Evolutionary conservation across 2,329 filamentous ascomycete species (phyloP).

Genomic region (Phaeophleospora eucalypticola): DNA sequence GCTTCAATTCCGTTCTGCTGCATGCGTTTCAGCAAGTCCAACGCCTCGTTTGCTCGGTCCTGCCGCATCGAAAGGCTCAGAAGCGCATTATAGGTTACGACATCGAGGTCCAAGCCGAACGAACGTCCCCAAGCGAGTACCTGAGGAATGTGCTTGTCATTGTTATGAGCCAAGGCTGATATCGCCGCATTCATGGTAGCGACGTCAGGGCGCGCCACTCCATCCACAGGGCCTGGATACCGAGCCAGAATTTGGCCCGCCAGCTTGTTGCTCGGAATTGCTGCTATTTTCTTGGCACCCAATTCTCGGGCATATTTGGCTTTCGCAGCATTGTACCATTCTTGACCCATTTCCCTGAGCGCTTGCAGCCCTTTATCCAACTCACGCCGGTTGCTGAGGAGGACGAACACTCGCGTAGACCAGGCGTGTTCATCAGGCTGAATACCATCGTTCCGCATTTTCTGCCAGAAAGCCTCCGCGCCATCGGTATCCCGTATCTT

Average conservation of each 20-base stretch:
- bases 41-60: conserved; percentile 25
- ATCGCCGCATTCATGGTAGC: conserved; percentile 67
- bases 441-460: conserved; percentile 55
- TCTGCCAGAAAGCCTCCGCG: conserved; percentile 64
- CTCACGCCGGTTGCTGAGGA: conserved; percentile 50
- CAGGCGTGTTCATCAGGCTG: conserved; percentile 63
- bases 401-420: conserved; percentile 64
- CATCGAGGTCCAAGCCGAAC: conserved; percentile 33
- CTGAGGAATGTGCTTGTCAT: conserved; percentile 49
- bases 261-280: conserved; percentile 12
- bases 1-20: conserved; percentile 43
- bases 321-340: conserved; percentile 50
- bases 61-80: conserved; percentile 31
- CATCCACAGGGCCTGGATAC: conserved; percentile 30
- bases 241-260: conserved; percentile 17
- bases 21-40: conserved; percentile 42
- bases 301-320: conserved; percentile 13
- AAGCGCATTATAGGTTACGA: conserved; percentile 32
- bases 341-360: conserved; percentile 60
- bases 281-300: conserved; percentile 3
- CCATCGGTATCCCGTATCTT: conserved; percentile 57
- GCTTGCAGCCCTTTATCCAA: conserved; percentile 53
- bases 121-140: conserved; percentile 49
- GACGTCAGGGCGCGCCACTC: conserved; percentile 56
- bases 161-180: conserved; percentile 54